phyloP scores from a whole-genome alignment of 1,139 yeast genomes.

The Geotrichum reessii region DNA sequence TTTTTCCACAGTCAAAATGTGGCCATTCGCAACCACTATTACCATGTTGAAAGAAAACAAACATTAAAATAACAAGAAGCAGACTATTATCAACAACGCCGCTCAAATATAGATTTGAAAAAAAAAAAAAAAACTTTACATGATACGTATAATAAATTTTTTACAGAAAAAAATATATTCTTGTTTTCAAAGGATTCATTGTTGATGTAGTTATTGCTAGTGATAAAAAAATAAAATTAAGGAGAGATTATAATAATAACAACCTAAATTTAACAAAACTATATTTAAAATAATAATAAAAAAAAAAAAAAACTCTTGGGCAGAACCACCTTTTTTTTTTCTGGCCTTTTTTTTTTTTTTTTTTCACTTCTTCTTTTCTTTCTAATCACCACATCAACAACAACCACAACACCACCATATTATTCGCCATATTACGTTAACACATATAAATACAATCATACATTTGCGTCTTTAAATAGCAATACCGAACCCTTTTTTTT shows the following conservation, averaged over 20 bases:
- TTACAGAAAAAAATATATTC: no score
- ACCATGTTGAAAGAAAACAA: no score
- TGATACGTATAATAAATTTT: no score
- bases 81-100: no score
- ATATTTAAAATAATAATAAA: no score
- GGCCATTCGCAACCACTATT: no score
- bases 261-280: neutral
- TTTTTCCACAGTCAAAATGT: no score
- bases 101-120: no score
- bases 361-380: neutral
- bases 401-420: constrained; percentile 3
- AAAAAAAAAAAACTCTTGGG: neutral
- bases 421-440: neutral
- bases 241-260: neutral
- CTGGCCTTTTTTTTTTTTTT: constrained; percentile 11
- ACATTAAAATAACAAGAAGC: no score
- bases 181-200: no score
- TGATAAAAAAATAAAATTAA: neutral
- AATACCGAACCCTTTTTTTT: neutral
- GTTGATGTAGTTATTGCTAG: no score
- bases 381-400: neutral
- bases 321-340: neutral
- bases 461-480: neutral
- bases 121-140: no score
- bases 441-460: neutral